These are phyloP conservation scores for Lecanicillium sp. DNA, from an alignment of 2,329 filamentous ascomycete species.

Conservation along the genomic window DNA sequence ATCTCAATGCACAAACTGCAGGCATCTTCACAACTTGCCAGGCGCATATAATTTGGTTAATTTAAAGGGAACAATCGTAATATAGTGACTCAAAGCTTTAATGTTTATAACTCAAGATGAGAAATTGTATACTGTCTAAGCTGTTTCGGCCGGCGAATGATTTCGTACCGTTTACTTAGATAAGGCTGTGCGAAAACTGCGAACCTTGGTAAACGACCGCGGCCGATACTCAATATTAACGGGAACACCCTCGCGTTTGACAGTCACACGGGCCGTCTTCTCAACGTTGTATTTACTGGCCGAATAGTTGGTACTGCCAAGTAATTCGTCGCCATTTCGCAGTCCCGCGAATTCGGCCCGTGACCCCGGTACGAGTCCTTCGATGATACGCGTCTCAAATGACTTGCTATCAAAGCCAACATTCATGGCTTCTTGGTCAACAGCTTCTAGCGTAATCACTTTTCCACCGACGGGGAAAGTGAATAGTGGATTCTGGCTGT, in stretches of 20 bases:
- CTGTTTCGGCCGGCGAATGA: too few relatives aligned
- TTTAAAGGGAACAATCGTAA: too few relatives aligned
- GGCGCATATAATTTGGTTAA: too few relatives aligned
- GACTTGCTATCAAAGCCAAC: neutral
- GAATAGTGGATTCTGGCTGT: neutral
- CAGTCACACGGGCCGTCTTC: neutral
- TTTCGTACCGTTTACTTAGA: too few relatives aligned
- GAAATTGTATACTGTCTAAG: too few relatives aligned
- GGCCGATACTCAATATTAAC: neutral
- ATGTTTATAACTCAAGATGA: too few relatives aligned
- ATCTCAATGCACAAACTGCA: too few relatives aligned
- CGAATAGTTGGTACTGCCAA: neutral
- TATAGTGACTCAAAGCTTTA: too few relatives aligned
- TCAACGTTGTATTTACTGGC: neutral
- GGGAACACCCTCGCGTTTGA: neutral
- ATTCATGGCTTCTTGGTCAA: neutral
- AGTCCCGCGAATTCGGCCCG: neutral
- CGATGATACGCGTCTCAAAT: neutral
- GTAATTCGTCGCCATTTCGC: neutral
- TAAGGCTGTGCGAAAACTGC: too few relatives aligned
- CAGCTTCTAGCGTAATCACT: neutral
- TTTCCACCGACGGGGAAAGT: neutral
- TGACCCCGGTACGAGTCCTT: slow-evolving; percentile 1
- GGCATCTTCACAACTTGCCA: too few relatives aligned
- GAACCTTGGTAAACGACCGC: neutral